Base-by-base conservation (phyloP, 108 stramenopile species). In the Discostella pseudostelligera region DNA sequence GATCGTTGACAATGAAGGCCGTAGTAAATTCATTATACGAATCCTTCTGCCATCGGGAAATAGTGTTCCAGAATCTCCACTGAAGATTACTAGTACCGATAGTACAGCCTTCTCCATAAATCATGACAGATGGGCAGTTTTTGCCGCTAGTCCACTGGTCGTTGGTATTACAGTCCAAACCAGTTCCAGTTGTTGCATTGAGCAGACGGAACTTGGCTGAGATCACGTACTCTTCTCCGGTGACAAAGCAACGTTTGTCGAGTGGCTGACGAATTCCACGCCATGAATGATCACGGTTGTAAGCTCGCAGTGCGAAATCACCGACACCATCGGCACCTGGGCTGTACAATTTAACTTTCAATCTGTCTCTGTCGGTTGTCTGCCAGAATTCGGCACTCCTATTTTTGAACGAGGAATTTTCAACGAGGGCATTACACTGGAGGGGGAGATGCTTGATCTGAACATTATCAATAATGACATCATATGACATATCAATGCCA, bases 111-210 rank as follows among this genome's bases (percentile, higher is more conserved):
- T 62, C 61, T 0, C 73, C 78, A 17, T 70, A 51, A n/a, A 79
- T 37, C 17, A 70, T 59, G 14, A 79, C 59, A 11, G 68, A 74
- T 10, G 78, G 78, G 26, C 78, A 79, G 50, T 74, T 67, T 22
- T 44, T 43, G 46, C 51, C 44, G 19, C 25, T 28, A 14, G 40
- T 61, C 36, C 47, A 56, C 47, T 69, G 69, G 14, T 44, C 43
- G 29, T 79, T 69, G 4, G 72, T 57, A 25, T 74, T 55, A 42
- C 78, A 79, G 12, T 26, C 21, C 13, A 59, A 66, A 32, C 78
- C 78, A 39, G 66, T 24, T 56, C 55, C 59, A 12, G 72, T 53
- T 13, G 62, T 62, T 21, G 43, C 59, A 17, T 79, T 67, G 10
- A 59, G 39, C 29, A 79, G 59, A 11, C 70, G 54, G 57, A 79